Base-by-base conservation (phyloP, 108 stramenopile genomes). In the Cyclotella cryptica region DNA sequence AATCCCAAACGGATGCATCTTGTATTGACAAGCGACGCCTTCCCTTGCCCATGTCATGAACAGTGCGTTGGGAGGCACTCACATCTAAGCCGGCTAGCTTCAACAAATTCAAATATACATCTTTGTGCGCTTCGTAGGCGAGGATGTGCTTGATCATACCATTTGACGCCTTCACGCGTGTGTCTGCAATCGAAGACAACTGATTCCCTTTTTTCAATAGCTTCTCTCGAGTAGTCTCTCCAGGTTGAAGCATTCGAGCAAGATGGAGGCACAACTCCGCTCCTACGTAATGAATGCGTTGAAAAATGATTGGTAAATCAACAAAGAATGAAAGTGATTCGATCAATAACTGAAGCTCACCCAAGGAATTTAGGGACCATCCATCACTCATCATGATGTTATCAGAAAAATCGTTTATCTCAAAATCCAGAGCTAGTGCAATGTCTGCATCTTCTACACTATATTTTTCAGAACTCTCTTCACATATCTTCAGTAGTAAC, bases 201-300 rank as follows among this genome's bases (percentile, higher is more conserved):
- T 60, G 66, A 44, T 75, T 74, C 1, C 79, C 79, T 75, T 72
- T 74, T 4, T 69, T 63, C 14, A 80, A 52, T 1, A 80, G 79
- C 19, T 68, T 22, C 30, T 55, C 40, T 80, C 74, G 44, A 40
- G 65, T 40, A 10, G 22, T 60, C 29, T 74, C 65, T 14, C 74
- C 73, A 19, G 73, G 43, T 40, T 69, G 17, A 14, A 80, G 66
- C 27, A 73, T 74, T 39, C 67, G 22, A 30, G 79, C 79, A 19
- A 80, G 79, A 75, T 80, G 79, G 45, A 80, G 79, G 29, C 79
- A 80, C 29, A 80, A 66, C 67, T 80, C 79, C 21, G 79, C 79
- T 35, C 35, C 35, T 35, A 6, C 2, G 35, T 2, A 2, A 35
- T 35, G 35, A 35, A 35, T 35, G 35, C 6, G 6, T 35, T 35